Evolutionary conservation across 2,329 filamentous ascomycete genomes (phyloP), one percentile per base, ranked within the genome.

Genomic region (Ustilaginoidea virens): DNA sequence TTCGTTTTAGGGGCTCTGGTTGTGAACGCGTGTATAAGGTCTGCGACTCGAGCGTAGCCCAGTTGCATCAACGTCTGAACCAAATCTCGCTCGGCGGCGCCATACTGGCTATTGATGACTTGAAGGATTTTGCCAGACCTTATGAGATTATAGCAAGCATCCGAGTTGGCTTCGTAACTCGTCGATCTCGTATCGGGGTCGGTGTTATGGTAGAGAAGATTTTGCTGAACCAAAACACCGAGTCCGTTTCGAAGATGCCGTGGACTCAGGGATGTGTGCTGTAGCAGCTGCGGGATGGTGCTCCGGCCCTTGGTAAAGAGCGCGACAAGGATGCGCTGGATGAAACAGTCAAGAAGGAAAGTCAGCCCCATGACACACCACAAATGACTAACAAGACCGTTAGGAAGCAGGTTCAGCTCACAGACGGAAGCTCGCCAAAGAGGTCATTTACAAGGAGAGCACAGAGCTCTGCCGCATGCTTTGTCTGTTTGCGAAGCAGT

Each of bases 361-460:
- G 45, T 51, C 35, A 51, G 48, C 39, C 39, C 38, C 39, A 28
- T 40, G 38, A 38, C 20, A 34, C 24, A n/a, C n/a, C n/a, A n/a
- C n/a, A n/a, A n/a, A n/a, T n/a, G n/a, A n/a, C n/a, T n/a, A n/a
- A n/a, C n/a, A n/a, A n/a, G n/a, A 12, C 23, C 13, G 31, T 12
- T 28, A 32, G 18, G 14, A 30, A 28, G 14, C 21, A 17, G 19
- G 19, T 7, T 20, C 11, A 7, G 7, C 36, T 33, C 79, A 94
- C 87, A 50, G 83, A 82, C 37, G 85, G 83, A 34, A 96, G 73
- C 58, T 92, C 81, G 48, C 90, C 90, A 53, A 90, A 87, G 34
- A 81, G 67, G 51, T 94, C 85, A 49, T 85, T 75, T 38, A 96
- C 77, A 38, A 94, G 69, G 50, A 92, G 74, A 60, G 77, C 71